phyloP scores from a whole-genome alignment of 768 basidiomycete species.

The Tubosaeta sp. region DNA sequence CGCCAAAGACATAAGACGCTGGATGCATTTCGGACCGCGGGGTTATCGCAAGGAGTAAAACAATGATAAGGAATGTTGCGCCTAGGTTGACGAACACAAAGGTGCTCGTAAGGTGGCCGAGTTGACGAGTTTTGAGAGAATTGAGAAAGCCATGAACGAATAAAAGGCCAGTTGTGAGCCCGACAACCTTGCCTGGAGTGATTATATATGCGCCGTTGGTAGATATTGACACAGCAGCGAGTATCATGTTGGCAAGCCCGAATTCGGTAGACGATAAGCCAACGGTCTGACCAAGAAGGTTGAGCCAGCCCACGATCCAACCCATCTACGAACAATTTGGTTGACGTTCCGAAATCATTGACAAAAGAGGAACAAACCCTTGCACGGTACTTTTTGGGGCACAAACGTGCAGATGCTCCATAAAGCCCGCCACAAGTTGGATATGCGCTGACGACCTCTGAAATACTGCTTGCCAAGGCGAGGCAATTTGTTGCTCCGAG shows the following conservation, averaged over 20 bases:
- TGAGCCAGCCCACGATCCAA: constrained; percentile 33
- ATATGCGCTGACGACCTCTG: constrained; percentile 31
- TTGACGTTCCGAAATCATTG: not conserved
- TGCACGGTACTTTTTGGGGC: constrained; percentile 60
- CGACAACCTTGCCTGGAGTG: constrained; percentile 37
- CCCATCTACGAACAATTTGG: constrained; percentile 17
- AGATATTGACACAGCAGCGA: constrained; percentile 23
- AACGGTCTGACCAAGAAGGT: constrained; percentile 22
- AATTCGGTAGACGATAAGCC: constrained; percentile 34
- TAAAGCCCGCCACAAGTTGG: constrained; percentile 39
- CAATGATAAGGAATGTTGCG: constrained; percentile 38
- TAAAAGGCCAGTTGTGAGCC: constrained; percentile 38
- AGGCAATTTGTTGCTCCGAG: constrained; percentile 26
- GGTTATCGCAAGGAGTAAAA: constrained; percentile 41
- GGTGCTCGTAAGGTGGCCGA: constrained; percentile 28
- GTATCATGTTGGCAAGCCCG: constrained; percentile 35
- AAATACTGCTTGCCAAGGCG: constrained; percentile 28
- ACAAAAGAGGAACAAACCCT: constrained; percentile 36
- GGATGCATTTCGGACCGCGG: constrained; percentile 52
- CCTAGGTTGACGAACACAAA: constrained; percentile 47
- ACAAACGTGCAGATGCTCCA: constrained; percentile 75
- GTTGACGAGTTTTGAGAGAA: constrained; percentile 40
- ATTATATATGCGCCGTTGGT: constrained; percentile 33
- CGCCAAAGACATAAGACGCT: constrained; percentile 53
- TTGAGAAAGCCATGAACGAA: constrained; percentile 40